A percentile compares a stretch with the other conserved stretches of the same genome.
phyloP scores from a whole-genome alignment of 306 rosid genomes.

The Fragaria vesca region DNA sequence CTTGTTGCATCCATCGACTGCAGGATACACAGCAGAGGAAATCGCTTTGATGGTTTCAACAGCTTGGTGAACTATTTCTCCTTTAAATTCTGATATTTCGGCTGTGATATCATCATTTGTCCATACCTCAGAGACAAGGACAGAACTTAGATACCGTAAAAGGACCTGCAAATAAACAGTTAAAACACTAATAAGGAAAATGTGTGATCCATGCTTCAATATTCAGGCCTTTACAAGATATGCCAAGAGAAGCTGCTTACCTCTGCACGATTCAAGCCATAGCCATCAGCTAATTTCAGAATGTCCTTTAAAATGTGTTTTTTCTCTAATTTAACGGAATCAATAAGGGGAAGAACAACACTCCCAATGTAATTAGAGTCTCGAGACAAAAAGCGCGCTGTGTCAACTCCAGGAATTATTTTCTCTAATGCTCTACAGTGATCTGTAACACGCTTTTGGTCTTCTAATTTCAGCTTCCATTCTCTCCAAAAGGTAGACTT shows the following conservation, averaged over 20 bases:
- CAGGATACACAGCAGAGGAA: conserved; percentile 73
- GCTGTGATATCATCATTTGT: conserved; percentile 70
- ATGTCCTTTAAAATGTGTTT: conserved; percentile 74
- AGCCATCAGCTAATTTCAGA: conserved; percentile 67
- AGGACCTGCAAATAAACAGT: conserved; percentile 68
- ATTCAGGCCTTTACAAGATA: conserved; percentile 13
- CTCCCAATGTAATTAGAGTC: conserved; percentile 67
- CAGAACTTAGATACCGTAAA: conserved; percentile 56
- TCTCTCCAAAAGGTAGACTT: conserved; percentile 97
- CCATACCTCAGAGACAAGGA: conserved; percentile 90
- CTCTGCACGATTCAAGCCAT: conserved; percentile 70
- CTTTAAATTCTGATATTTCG: conserved; percentile 67
- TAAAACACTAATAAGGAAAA: conserved; percentile 18
- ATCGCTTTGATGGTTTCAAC: conserved; percentile 64
- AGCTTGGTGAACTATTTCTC: conserved; percentile 51
- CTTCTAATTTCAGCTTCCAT: conserved; percentile 91
- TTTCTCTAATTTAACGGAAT: conserved; percentile 73
- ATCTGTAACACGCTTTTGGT: conserved; percentile 80
- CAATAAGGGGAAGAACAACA: conserved; percentile 68
- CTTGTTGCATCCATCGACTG: conserved; percentile 77
- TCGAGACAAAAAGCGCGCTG: conserved; percentile 79
- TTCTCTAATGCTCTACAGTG: conserved; percentile 72
- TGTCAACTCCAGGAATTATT: conserved; percentile 88
- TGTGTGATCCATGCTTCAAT: conserved; percentile 13
- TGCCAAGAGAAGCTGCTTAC: conserved; percentile 43